A percentile compares a stretch with the other conserved stretches of the same genome.
These are phyloP conservation scores for Stephania yunnanensis DNA, from an alignment of 164 flowering plant genomes.

Conservation along the genomic window DNA sequence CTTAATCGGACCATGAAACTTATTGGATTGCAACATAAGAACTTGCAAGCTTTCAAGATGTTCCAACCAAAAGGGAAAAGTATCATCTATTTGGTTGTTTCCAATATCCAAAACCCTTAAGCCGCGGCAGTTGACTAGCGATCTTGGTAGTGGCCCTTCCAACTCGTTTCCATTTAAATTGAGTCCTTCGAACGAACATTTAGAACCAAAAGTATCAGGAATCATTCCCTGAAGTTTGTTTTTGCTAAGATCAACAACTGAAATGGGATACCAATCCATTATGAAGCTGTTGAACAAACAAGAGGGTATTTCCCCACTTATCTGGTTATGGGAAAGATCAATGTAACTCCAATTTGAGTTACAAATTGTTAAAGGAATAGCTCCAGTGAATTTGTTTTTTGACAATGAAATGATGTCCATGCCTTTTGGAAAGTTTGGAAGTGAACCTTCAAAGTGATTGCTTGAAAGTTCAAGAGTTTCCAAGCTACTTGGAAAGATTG, in stretches of 20 bases:
- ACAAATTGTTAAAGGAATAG: constrained; percentile 41
- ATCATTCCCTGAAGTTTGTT: constrained; percentile 40
- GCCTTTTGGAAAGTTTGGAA: constrained; percentile 20
- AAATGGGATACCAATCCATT: no score
- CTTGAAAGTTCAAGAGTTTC: no score
- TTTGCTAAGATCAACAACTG: constrained; percentile 30
- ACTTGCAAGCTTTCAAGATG: constrained; percentile 34
- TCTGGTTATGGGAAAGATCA: constrained; percentile 43
- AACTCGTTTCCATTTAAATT: constrained; percentile 43
- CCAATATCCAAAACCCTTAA: constrained; percentile 57
- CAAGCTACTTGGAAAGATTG: no score
- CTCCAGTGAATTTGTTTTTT: constrained; percentile 15
- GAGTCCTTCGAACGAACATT: no score
- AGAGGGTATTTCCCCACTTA: constrained; percentile 36
- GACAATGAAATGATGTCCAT: constrained; percentile 32
- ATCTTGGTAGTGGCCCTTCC: constrained; percentile 41
- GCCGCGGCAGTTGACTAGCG: constrained; percentile 39
- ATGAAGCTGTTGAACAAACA: constrained; percentile 28
- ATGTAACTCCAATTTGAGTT: constrained; percentile 29
- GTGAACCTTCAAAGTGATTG: no score
- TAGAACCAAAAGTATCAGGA: constrained; percentile 21
- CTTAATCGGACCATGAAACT: constrained; percentile 32
- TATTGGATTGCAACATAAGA: constrained; percentile 51
- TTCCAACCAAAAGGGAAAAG: constrained; percentile 44
- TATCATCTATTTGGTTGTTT: constrained; percentile 35